These are phyloP conservation scores for Lasiodiplodia hormozganensis DNA, from an alignment of 2,329 filamentous ascomycete genomes.

Conservation along the genomic window DNA sequence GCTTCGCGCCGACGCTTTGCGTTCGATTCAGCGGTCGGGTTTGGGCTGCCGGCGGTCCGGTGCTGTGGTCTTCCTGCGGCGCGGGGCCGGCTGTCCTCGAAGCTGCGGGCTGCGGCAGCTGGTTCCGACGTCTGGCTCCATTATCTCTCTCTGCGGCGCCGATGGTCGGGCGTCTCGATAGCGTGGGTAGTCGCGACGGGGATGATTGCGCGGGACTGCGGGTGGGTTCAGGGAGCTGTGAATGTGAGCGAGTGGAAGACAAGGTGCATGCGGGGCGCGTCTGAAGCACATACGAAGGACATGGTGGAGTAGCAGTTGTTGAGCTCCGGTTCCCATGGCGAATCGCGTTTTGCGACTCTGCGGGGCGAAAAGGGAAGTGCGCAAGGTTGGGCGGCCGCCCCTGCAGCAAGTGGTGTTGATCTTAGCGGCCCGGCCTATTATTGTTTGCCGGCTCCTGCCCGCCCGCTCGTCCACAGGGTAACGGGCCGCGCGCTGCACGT, in stretches of 20 bases:
- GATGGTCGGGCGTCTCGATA: constrained; percentile 11
- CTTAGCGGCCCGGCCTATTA: constrained; percentile 12
- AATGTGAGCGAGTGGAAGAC: not conserved
- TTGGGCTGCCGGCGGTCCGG: not conserved
- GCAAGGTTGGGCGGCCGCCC: constrained; percentile 7
- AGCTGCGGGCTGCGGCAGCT: not conserved
- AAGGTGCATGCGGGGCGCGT: not conserved
- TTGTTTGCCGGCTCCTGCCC: constrained; percentile 19
- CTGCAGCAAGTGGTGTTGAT: constrained; percentile 27
- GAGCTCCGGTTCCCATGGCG: constrained; percentile 10
- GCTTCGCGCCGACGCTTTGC: constrained; percentile 18
- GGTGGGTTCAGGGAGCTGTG: constrained; percentile 27
- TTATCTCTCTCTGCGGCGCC: constrained; percentile 13
- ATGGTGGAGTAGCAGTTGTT: constrained; percentile 15
- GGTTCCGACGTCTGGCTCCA: constrained; percentile 3
- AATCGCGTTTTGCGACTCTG: constrained; percentile 15
- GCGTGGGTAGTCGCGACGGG: constrained; percentile 27
- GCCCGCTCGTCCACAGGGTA: constrained; percentile 1
- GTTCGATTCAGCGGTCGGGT: constrained; percentile 17
- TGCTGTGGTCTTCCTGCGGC: not conserved
- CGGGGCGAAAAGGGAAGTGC: constrained; percentile 16
- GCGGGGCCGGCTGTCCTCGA: constrained; percentile 1
- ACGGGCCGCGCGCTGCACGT: constrained; percentile 7
- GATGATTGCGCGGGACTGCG: constrained; percentile 21
- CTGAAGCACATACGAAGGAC: constrained; percentile 24